Base-by-base conservation (phyloP, 2,329 filamentous ascomycete genomes). In the Hymenoscyphus linearis region DNA sequence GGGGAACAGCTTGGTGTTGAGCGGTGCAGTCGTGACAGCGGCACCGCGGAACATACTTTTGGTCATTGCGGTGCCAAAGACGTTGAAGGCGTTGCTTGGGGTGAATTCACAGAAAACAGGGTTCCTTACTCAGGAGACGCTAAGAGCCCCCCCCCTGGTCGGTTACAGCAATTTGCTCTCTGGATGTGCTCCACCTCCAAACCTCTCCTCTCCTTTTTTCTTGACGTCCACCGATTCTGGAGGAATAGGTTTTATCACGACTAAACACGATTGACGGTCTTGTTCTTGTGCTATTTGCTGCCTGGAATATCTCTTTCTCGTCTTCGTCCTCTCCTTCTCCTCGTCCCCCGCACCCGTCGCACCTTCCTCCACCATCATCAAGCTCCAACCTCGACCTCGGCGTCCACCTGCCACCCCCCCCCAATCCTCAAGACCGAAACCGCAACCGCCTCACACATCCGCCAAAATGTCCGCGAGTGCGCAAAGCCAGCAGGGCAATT, bases 341-440 rank as follows among this genome's bases (percentile, higher is more conserved):
- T 57, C 68, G 86, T 3, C 85, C 85, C 1, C 85, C 85, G 0
- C 76, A 96, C 61, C 75, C 80, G 14, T 93, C 89, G 7, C 31
- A 31, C 78, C 78, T 63, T 86, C 85, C 16, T 81, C 96, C 25
- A 78, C 80, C 66, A 87, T 84, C 4, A 77, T 96, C 25, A 87
- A 92, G 68, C 96, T 86, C 71, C 91, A 72, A 87, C 83, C 22
- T 81, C 84, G 7, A 78, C 78, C n/a, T 76, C 83, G 0, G 70
- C 77, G 7, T 76, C 82, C 0, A 82, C 84, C 31, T 80, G 85
- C 22, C 87, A 83, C 82, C 0, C 82, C 84, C 31, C 80, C 85
- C 22, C 87, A 83, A 62, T 61, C 75, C 64, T 76, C 80, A 82
- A 80, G 50, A 53, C 31, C 27, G 50, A 53, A 53, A 25, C 25